Conservation (phyloP, 495 filamentous ascomycete species). For the Massariosphaeria phaeospora region DNA sequence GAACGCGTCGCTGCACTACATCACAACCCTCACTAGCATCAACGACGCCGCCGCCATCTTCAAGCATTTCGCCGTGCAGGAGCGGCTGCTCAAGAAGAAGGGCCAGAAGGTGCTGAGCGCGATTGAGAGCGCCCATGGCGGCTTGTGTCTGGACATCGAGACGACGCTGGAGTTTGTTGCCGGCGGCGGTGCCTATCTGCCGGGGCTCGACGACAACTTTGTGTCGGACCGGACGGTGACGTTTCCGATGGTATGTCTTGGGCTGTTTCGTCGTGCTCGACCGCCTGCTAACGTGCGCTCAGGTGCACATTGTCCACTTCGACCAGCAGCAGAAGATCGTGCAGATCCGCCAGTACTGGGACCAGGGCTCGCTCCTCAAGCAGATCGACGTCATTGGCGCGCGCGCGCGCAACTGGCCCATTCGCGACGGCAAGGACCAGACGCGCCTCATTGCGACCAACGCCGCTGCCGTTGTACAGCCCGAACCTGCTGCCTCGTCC, state of each 20-base stretch:
- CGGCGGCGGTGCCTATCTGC: conserved; percentile 82
- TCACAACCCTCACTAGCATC: conserved; percentile 77
- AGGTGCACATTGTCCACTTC: conserved; percentile 91
- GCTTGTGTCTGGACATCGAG: conserved; percentile 71
- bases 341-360: conserved; percentile 87
- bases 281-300: conserved; percentile 34
- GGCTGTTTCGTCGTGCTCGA: background rate
- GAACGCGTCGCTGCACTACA: conserved; percentile 79
- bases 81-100: conserved; percentile 69
- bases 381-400: conserved; percentile 89
- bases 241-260: conserved; percentile 69
- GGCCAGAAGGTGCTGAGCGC: conserved; percentile 65
- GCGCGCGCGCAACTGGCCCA: conserved; percentile 85
- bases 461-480: conserved; percentile 26
- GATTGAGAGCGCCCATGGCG: conserved; percentile 63
- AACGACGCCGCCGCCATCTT: conserved; percentile 64
- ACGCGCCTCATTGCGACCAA: conserved; percentile 60
- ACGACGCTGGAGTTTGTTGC: conserved; percentile 75
- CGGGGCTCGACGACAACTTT: conserved; percentile 90
- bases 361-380: conserved; percentile 88
- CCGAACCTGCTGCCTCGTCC: conserved; percentile 21
- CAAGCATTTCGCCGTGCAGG: conserved; percentile 66
- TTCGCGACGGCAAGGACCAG: conserved; percentile 84
- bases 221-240: conserved; percentile 74
- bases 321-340: conserved; percentile 68